phyloP scores from a whole-genome alignment of 2,329 filamentous ascomycete genomes.

The Aplosporella prunicola region DNA sequence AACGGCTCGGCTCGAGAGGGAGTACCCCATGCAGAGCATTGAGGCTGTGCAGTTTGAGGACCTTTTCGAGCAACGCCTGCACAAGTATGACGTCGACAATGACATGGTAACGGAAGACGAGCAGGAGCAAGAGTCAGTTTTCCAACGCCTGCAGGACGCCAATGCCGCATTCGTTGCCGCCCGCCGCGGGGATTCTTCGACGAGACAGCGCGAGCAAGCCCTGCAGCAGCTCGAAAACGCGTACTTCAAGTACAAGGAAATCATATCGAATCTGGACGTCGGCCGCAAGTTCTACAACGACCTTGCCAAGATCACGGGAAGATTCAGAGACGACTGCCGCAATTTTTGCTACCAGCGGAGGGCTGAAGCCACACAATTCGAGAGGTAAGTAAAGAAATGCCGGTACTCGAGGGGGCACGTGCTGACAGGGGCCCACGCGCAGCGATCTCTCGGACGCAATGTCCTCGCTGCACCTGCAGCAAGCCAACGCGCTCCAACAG shows the following conservation, averaged over 20 bases:
- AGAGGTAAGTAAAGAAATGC: conserved; percentile 36
- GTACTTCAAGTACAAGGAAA: conserved; percentile 94
- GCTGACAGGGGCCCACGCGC: conserved; percentile 2
- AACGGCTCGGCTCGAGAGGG: conserved; percentile 73
- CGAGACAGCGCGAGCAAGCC: conserved; percentile 70
- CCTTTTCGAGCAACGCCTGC: conserved; percentile 75
- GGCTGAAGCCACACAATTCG: conserved; percentile 68
- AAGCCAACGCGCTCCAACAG: conserved; percentile 35
- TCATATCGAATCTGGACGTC: conserved; percentile 81
- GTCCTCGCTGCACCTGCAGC: conserved; percentile 46
- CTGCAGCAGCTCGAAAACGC: conserved; percentile 83
- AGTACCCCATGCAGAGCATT: conserved; percentile 74
- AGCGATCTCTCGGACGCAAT: conserved; percentile 53
- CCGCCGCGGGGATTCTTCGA: conserved; percentile 55
- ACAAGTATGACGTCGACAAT: conserved; percentile 70
- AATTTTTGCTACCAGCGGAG: conserved; percentile 73
- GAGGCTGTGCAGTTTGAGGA: conserved; percentile 85
- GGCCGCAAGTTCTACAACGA: conserved; percentile 97
- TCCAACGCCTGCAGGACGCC: conserved; percentile 60
- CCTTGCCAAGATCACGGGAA: conserved; percentile 73
- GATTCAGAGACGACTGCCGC: conserved; percentile 72
- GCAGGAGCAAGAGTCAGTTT: conserved; percentile 64
- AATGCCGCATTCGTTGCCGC: conserved; percentile 72
- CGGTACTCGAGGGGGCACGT: not conserved
- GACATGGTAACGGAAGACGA: conserved; percentile 61